Conservation (phyloP, 106 monocot species). For the Allium cepa region DNA sequence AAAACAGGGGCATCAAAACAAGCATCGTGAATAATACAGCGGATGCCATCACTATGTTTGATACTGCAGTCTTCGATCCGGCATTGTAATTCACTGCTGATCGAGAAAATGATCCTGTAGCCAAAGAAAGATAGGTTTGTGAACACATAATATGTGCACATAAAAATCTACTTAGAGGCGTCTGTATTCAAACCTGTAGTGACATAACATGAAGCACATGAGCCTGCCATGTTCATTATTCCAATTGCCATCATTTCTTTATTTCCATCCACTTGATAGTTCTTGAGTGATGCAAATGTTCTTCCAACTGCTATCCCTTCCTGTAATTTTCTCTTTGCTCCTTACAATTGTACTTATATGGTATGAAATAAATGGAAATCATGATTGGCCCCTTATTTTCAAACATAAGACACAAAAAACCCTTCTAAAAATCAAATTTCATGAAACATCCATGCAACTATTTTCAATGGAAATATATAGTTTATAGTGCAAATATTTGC, state of each 20-base stretch:
- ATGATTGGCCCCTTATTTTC: no score
- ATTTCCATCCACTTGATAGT: slow-evolving; percentile 89
- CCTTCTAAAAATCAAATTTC: no score
- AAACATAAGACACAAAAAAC: no score
- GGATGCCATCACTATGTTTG: slow-evolving; percentile 40
- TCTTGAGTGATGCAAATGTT: slow-evolving; percentile 88
- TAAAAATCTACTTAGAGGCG: no score
- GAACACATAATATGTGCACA: no score
- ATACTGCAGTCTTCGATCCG: slow-evolving; percentile 34
- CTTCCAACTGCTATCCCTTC: slow-evolving; percentile 97
- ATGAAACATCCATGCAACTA: no score
- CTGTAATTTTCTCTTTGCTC: slow-evolving; percentile 14
- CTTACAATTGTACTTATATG: no score
- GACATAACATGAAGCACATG: slow-evolving; percentile 89
- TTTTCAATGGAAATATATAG: no score
- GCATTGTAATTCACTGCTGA: slow-evolving; percentile 46
- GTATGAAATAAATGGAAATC: no score
- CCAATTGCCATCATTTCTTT: slow-evolving; percentile 98
- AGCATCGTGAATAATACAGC: slow-evolving; percentile 35
- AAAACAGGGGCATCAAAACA: slow-evolving; percentile 38
- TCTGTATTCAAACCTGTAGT: slow-evolving; percentile 47
- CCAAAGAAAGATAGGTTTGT: no score
- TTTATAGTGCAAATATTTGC: not conserved
- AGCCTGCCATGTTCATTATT: slow-evolving; percentile 91
- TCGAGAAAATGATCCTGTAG: slow-evolving; percentile 40